phyloP scores from a whole-genome alignment of 768 basidiomycete genomes.

The Hysterangium stoloniferum region DNA sequence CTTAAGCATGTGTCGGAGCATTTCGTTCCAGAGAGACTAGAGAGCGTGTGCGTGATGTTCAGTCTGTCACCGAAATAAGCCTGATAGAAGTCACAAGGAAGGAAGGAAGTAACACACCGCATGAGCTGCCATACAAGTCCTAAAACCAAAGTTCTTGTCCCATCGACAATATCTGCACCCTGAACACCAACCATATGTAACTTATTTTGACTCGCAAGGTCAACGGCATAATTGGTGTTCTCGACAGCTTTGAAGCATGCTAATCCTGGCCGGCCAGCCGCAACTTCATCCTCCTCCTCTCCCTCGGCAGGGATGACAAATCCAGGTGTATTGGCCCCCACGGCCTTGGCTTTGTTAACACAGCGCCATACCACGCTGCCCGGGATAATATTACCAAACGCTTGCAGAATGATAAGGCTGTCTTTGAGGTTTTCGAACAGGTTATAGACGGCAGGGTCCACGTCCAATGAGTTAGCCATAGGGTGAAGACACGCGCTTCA shows the following conservation, averaged over 20 bases:
- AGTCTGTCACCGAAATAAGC: conserved; percentile 36
- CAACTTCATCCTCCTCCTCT: conserved; percentile 58
- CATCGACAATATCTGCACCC: conserved; percentile 95
- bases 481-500: conserved; percentile 94
- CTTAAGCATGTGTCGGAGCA: conserved; percentile 85
- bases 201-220: conserved; percentile 84
- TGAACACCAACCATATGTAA: conserved; percentile 98
- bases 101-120: conserved; percentile 44
- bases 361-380: conserved; percentile 92
- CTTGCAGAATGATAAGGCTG: conserved; percentile 85
- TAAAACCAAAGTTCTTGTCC: conserved; percentile 83
- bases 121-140: conserved; percentile 98
- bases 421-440: conserved; percentile 94
- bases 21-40: conserved; percentile 60
- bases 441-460: conserved; percentile 94
- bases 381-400: conserved; percentile 92
- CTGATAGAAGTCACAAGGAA: background rate
- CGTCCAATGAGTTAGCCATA: conserved; percentile 98
- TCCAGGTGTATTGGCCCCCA: conserved; percentile 36
- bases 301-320: conserved; percentile 48
- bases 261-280: conserved; percentile 74
- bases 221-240: conserved; percentile 95
- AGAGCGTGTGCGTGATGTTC: conserved; percentile 88
- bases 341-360: conserved; percentile 87
- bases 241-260: conserved; percentile 97